Base-by-base conservation (phyloP, 1,284 basidiomycete genomes). In the Cutaneotrichosporon dermatis region DNA sequence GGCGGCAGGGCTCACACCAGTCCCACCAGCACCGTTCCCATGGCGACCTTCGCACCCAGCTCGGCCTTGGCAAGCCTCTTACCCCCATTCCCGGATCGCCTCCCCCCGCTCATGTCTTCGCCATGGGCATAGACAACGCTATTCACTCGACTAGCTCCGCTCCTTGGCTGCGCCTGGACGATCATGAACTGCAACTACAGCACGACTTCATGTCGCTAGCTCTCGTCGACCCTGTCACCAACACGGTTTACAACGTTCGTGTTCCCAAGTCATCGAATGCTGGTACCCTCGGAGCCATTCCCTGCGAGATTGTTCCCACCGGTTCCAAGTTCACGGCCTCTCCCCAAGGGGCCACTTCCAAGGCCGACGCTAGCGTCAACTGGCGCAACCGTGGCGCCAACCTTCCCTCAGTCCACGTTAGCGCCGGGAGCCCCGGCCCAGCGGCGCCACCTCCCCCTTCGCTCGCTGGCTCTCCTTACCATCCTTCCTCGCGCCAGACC, bases 291-390 rank as follows among this genome's bases (percentile, higher is more conserved):
- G 49, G 33, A 35, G 39, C 33, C 7, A n/a, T 53, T 25, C 15
- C 46, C 36, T 56, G 55, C 45, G 55, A 56, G 41, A 56, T 53
- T 13, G 16, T 35, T 5, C 48, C 52, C n/a, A 33, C 37, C 11
- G 59, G 50, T n/a, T 16, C 35, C 5, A 55, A 58, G 56, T 16
- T 44, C 36, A 34, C 16, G 40, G 16, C 58, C 34, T 43, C 58
- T 10, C 13, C 12, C n/a, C 56, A 61, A 15, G n/a, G 42, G 36
- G 34, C 36, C 50, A 6, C 39, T 12, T 67, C 65, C 59, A 74
- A 74, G 59, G 74, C 74, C 5, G 74, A 76, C 56, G 53, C 64
- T 10, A 76, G 73, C 56, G 65, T 55, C 40, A 73, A 76, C 57
- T 74, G 74, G 74, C 59, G 74, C 46, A 60, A 58, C 36, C 52